Base-by-base conservation (phyloP, 768 basidiomycete genomes). In the Rhodocollybia butyracea region DNA sequence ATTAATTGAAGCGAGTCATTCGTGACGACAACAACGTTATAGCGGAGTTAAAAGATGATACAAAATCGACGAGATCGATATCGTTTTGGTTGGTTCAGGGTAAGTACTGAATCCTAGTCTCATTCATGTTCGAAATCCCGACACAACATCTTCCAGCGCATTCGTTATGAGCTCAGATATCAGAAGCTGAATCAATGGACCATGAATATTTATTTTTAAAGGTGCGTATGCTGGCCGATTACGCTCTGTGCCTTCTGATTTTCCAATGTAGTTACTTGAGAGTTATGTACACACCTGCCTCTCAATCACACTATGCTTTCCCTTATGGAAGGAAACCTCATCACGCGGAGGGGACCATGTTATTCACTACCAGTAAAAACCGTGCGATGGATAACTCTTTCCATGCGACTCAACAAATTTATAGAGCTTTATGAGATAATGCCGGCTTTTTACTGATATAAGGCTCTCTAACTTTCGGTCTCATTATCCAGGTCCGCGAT, bases 1-100 rank as follows among this genome's bases (percentile, higher is more conserved):
- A 75, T 1, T 70, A 76, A 0, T 71, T 81, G 5, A 32, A 61
- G 17, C 66, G 68, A 41, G 80, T 75, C 50, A 63, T 53, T 43
- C 57, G 55, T 11, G 27, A 54, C 3, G 39, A 59, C 21, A 26
- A 55, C 6, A 74, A 70, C 39, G 63, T 77, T 39, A 68, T 61
- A 13, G 73, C 69, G 10, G 60, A 69, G 21, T 63, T 81, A 5
- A 50, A 64, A 34, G 76, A 79, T 48, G 76, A 73, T 5, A 66
- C 68, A 8, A 60, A 3, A 66, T 81, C 42, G 60, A 62, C 4
- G 71, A 74, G 41, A 65, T 82, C 17, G 79, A 81, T 57, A 22
- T 59, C 8, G 72, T 82, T 24, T 56, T 80, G 8, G 62, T 78
- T 24, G 78, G 77, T 15, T 81, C 79, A 0, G 81, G 80, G 2